Conservation (phyloP, 148 eudicot species). For the Rhododendron ovatum region DNA sequence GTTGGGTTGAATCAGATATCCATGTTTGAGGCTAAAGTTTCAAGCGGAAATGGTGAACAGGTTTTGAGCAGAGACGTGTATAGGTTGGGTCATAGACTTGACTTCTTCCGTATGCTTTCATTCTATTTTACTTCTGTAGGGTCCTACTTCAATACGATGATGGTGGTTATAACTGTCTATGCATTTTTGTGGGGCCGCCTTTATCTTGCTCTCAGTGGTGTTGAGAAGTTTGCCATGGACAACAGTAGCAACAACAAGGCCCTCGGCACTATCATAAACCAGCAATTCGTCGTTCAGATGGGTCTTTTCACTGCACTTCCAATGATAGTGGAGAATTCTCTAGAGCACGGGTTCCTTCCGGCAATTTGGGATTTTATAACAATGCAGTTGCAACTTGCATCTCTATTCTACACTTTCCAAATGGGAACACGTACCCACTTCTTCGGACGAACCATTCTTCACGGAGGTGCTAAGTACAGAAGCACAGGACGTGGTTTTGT, state of each 20-base stretch:
- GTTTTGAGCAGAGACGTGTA: slow-evolving; percentile 88
- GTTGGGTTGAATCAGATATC: slow-evolving; percentile 93
- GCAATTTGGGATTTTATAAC: slow-evolving; percentile 84
- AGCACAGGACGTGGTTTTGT: slow-evolving; percentile 97
- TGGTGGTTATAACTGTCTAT: slow-evolving; percentile 73
- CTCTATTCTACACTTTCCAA: slow-evolving; percentile 79
- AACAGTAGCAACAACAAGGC: slow-evolving; percentile 57
- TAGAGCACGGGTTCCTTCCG: slow-evolving; percentile 85
- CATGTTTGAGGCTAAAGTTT: slow-evolving; percentile 98
- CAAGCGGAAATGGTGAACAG: slow-evolving; percentile 97
- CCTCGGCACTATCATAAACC: slow-evolving; percentile 70
- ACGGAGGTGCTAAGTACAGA: slow-evolving; percentile 91
- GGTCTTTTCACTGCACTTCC: slow-evolving; percentile 94
- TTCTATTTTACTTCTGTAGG: slow-evolving; percentile 86
- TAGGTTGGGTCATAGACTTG: slow-evolving; percentile 88
- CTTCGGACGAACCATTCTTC: slow-evolving; percentile 90
- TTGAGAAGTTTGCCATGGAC: slow-evolving; percentile 39
- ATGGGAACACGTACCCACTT: slow-evolving; percentile 84
- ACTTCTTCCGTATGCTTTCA: slow-evolving; percentile 94
- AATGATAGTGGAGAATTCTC: slow-evolving; percentile 89
- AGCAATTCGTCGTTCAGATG: slow-evolving; percentile 78
- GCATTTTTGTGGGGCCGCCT: slow-evolving; percentile 89
- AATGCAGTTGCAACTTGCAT: slow-evolving; percentile 82
- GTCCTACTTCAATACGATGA: slow-evolving; percentile 72
- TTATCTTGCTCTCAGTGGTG: slow-evolving; percentile 87